A percentile compares a stretch with the other conserved stretches of the same genome.
These are phyloP conservation scores for Xylariaceae sp. DNA, from an alignment of 2,329 filamentous ascomycete species.

Conservation along the genomic window DNA sequence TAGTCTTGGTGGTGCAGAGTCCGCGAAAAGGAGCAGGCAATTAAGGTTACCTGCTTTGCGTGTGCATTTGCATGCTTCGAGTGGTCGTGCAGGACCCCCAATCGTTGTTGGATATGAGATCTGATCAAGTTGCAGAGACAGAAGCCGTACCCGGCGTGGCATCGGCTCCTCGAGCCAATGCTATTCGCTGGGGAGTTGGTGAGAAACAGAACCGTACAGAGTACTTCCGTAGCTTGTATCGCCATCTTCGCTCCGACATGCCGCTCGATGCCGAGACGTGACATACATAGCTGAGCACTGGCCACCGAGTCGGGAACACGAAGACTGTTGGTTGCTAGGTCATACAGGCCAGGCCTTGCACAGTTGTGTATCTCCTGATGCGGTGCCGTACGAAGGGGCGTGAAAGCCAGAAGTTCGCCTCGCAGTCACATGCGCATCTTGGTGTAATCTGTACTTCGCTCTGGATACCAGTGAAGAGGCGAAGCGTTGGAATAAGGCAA, in stretches of 20 bases:
- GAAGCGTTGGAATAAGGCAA: constrained; percentile 3
- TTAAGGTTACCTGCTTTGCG: constrained; percentile 21
- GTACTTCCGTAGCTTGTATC: neutral
- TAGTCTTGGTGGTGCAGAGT: constrained; percentile 3
- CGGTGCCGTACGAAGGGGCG: neutral
- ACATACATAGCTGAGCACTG: neutral
- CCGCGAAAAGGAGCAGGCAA: constrained; percentile 10
- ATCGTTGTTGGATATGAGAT: constrained; percentile 9
- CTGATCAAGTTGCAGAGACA: constrained; percentile 3
- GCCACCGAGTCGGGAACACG: neutral
- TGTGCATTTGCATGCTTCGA: constrained; percentile 14
- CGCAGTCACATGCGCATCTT: constrained; percentile 3
- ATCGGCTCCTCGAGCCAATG: constrained; percentile 10
- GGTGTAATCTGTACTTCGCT: constrained; percentile 1
- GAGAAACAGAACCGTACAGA: too few species aligned
- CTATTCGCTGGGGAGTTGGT: constrained; percentile 7
- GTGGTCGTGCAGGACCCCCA: constrained; percentile 7
- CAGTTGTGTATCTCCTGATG: neutral
- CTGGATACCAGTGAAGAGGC: neutral
- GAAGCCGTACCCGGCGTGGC: neutral
- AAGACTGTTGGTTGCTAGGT: neutral
- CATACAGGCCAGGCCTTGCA: neutral
- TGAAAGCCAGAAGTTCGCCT: neutral
- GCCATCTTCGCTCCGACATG: constrained; percentile 17
- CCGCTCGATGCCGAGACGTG: constrained; percentile 12